Conservation (phyloP, 2,329 filamentous ascomycete genomes). For the Penicillium sp. region DNA sequence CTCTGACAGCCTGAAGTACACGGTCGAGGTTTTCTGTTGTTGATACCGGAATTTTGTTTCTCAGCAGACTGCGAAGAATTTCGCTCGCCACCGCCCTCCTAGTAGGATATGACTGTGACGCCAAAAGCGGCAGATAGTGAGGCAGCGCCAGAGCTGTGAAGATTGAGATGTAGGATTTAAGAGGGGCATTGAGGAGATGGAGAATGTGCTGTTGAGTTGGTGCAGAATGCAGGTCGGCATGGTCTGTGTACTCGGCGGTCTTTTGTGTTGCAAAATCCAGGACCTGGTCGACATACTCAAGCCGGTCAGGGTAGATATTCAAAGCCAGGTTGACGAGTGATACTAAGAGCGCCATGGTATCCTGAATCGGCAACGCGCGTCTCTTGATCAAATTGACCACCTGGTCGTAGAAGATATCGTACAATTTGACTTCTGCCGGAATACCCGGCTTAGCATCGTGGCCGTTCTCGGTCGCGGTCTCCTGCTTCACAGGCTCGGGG, state of each 20-base stretch:
- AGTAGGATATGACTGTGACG: slow-evolving; percentile 90
- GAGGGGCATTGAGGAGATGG: slow-evolving; percentile 83
- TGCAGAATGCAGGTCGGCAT: slow-evolving; percentile 88
- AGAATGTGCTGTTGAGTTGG: slow-evolving; percentile 86
- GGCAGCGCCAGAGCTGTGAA: slow-evolving; percentile 96
- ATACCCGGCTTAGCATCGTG: slow-evolving; percentile 40
- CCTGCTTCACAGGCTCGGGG: slow-evolving; percentile 28
- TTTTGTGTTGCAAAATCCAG: slow-evolving; percentile 85
- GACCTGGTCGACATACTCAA: slow-evolving; percentile 96
- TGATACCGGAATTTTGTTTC: slow-evolving; percentile 76
- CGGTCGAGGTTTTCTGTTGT: slow-evolving; percentile 81
- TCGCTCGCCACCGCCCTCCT: slow-evolving; percentile 87
- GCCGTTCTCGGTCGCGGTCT: slow-evolving; percentile 35
- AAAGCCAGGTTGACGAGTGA: slow-evolving; percentile 90
- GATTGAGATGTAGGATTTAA: slow-evolving; percentile 86
- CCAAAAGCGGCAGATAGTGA: slow-evolving; percentile 84
- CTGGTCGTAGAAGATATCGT: slow-evolving; percentile 96
- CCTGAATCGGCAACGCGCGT: slow-evolving; percentile 87
- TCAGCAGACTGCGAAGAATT: slow-evolving; percentile 78
- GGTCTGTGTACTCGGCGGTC: slow-evolving; percentile 85
- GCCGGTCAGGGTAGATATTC: slow-evolving; percentile 88
- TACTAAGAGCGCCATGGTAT: slow-evolving; percentile 91
- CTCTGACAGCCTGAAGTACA: slow-evolving; percentile 82
- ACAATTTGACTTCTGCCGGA: slow-evolving; percentile 75
- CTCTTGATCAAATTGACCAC: slow-evolving; percentile 91